Percentiles rank a stretch among this genome's conserved stretches.
Conservation (phyloP, 1,284 basidiomycete genomes). For the Austroboletus rostrupii region DNA sequence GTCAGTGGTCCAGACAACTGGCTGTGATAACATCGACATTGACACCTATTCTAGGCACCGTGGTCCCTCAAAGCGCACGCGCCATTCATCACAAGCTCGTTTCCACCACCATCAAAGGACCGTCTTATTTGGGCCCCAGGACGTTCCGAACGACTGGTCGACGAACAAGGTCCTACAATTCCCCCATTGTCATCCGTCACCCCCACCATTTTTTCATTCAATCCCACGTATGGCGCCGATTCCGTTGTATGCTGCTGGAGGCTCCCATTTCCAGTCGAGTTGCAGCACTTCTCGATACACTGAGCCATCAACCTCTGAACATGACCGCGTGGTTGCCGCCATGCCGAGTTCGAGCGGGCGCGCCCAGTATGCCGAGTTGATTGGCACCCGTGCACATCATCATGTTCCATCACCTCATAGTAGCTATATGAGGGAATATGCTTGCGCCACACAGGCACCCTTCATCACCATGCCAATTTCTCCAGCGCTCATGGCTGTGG, state of each 20-base stretch:
- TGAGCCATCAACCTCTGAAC: neutral
- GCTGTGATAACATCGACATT: neutral
- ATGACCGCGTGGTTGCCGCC: neutral
- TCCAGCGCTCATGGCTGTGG: neutral
- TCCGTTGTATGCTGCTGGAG: neutral
- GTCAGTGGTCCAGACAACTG: constrained; percentile 13
- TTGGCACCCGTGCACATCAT: constrained; percentile 1
- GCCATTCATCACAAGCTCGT: neutral
- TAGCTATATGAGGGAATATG: neutral
- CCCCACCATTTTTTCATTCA: neutral
- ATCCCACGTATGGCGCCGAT: neutral
- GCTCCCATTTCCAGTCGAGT: neutral
- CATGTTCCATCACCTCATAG: neutral
- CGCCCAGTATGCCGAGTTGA: neutral
- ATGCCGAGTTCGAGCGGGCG: constrained; percentile 3
- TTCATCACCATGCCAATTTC: constrained; percentile 5
- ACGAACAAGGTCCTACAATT: neutral
- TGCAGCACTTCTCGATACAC: neutral
- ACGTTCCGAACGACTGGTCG: neutral
- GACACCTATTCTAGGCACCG: constrained; percentile 4
- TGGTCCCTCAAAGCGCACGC: neutral
- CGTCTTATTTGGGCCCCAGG: neutral
- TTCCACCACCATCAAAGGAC: neutral
- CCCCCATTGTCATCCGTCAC: neutral
- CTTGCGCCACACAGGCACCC: neutral